A percentile compares a stretch with the other conserved stretches of the same genome.
Conservation (phyloP, 352 stramenopile genomes). For the Phytophthora ramorum region DNA sequence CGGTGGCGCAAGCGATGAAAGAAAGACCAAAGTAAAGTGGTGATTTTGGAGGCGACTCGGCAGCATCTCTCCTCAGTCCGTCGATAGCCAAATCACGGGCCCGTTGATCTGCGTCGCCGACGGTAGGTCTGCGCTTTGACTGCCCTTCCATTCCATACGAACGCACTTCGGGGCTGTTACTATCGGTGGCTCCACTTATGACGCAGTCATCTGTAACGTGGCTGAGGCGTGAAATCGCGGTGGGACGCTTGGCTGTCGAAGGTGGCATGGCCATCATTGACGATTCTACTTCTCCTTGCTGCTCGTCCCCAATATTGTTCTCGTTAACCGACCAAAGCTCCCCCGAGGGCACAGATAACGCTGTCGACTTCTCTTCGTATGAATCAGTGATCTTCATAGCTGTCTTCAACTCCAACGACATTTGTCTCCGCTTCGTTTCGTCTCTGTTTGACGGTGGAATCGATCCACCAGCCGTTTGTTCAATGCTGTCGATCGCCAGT, state of each 20-base stretch:
- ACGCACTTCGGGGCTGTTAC: constrained; percentile 26
- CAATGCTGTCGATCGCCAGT: constrained; percentile 24
- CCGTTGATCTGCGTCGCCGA: constrained; percentile 4
- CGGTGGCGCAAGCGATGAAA: constrained; percentile 56
- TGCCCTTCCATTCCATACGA: constrained; percentile 12
- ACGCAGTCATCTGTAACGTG: constrained; percentile 27
- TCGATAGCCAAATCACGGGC: constrained; percentile 24
- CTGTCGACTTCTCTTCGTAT: constrained; percentile 1
- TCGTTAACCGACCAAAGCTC: neutral
- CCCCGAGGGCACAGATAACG: neutral
- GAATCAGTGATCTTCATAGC: neutral
- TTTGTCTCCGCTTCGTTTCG: constrained; percentile 22
- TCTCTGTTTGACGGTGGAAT: neutral
- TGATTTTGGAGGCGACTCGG: constrained; percentile 30
- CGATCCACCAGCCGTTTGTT: neutral
- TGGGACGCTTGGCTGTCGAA: constrained; percentile 13
- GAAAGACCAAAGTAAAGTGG: constrained; percentile 57
- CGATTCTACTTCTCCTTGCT: neutral
- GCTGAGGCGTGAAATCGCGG: constrained; percentile 11
- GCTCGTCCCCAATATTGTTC: neutral
- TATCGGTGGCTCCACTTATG: constrained; percentile 18
- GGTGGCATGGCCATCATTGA: neutral
- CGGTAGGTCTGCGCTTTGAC: constrained; percentile 13
- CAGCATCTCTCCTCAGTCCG: constrained; percentile 19
- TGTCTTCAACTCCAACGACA: constrained; percentile 29